Evolutionary conservation across 2,329 filamentous ascomycete species (phyloP).

Genomic region (Dendryphion nanum): DNA sequence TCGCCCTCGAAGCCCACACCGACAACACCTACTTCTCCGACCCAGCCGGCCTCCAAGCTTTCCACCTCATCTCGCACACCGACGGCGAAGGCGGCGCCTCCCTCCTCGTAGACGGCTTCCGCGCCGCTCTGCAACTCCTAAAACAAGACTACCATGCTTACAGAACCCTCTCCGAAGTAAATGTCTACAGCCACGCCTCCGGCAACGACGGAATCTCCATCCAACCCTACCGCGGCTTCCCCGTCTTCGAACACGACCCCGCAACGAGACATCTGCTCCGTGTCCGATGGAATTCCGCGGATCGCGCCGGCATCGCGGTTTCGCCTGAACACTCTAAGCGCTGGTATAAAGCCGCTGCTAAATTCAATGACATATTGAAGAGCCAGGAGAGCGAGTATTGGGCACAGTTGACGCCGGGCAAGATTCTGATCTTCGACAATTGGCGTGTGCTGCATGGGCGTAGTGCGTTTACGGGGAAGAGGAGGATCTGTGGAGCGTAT

Average conservation of each 20-base stretch:
- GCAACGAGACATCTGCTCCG: constrained; percentile 53
- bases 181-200: constrained; percentile 76
- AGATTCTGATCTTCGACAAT: constrained; percentile 89
- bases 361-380: constrained; percentile 69
- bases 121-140: constrained; percentile 62
- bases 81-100: constrained; percentile 69
- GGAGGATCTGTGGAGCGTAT: constrained; percentile 89
- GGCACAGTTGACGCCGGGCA: constrained; percentile 78
- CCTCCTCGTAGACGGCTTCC: constrained; percentile 83
- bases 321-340: constrained; percentile 51
- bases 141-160: constrained; percentile 57
- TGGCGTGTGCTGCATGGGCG: constrained; percentile 92
- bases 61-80: constrained; percentile 84
- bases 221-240: constrained; percentile 66
- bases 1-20: constrained; percentile 80
- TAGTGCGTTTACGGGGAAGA: constrained; percentile 75
- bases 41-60: constrained; percentile 85
- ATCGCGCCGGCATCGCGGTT: constrained; percentile 67
- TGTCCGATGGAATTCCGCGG: constrained; percentile 91
- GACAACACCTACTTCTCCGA: constrained; percentile 97
- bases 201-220: constrained; percentile 84
- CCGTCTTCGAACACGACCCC: constrained; percentile 66
- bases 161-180: constrained; percentile 53
- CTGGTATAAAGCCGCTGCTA: constrained; percentile 81
- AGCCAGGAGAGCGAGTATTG: constrained; percentile 68